phyloP scores from a whole-genome alignment of 257 asterid species.

The Ehretia macrophylla region DNA sequence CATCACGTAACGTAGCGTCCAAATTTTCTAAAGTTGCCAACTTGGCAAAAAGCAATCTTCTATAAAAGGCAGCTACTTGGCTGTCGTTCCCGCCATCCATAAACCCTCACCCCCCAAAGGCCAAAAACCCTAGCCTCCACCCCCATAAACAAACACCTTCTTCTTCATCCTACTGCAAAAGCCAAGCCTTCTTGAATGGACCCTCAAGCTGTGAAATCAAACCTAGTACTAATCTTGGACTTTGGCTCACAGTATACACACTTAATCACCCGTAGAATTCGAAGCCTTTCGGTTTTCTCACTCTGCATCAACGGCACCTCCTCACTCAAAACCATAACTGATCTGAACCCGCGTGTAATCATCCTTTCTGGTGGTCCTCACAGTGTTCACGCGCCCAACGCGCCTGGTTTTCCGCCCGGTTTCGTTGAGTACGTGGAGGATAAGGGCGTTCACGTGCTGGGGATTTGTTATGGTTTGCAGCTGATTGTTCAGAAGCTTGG shows the following conservation, averaged over 20 bases:
- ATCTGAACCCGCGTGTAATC: constrained; percentile 58
- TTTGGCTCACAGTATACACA: constrained; percentile 97
- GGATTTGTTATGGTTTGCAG: constrained; percentile 92
- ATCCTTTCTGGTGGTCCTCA: constrained; percentile 97
- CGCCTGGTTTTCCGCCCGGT: constrained; percentile 76
- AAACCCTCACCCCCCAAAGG: constrained; percentile 7
- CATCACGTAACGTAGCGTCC: too few species aligned
- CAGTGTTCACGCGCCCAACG: constrained; percentile 73
- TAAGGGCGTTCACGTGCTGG: constrained; percentile 50
- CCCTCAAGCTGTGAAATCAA: constrained; percentile 46
- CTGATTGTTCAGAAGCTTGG: constrained; percentile 78
- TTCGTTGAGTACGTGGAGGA: constrained; percentile 62
- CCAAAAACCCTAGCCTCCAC: constrained; percentile 52
- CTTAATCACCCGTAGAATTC: constrained; percentile 87
- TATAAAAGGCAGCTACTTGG: background rate
- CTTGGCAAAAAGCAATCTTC: background rate
- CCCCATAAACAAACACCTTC: background rate
- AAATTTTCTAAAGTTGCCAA: too few species aligned
- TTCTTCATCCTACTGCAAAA: background rate
- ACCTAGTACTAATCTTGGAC: constrained; percentile 59
- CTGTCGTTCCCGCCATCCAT: constrained; percentile 46
- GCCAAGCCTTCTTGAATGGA: constrained; percentile 34
- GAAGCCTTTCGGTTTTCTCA: constrained; percentile 75
- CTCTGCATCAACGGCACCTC: constrained; percentile 87
- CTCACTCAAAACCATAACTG: constrained; percentile 52